Base-by-base conservation (phyloP, 495 filamentous ascomycete species). In the Aspergillus heteromorphus region DNA sequence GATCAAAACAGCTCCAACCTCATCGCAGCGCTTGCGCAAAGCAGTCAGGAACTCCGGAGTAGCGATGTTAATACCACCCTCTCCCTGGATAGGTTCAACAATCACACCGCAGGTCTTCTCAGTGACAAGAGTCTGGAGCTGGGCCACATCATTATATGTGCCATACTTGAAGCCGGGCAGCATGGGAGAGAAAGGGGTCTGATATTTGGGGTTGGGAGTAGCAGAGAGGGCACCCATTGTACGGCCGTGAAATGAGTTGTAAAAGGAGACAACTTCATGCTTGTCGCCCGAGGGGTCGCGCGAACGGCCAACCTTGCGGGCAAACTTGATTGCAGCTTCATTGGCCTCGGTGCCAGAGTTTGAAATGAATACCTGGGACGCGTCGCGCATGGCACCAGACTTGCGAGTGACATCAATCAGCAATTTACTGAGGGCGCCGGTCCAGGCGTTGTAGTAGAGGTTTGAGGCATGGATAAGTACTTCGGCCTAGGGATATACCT, bases 201-300 rank as follows among this genome's bases (percentile, higher is more conserved):
- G 93, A 72, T 98, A 98, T 66, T 98, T 98, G 10, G 90, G 89
- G 73, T 98, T 98, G n/a, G 91, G 95, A 5, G 93, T 98, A 0
- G 95, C 93, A 19, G 87, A 91, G 21, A 98, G 71, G 18, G 83
- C 79, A 18, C 93, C 93, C 90, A 97, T 95, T 18, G 95, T 96
- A 49, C 93, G 86, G 57, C 93, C 93, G 72, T 98, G 93, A 83
- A 98, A 98, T 17, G 87, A 89, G 64, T 87, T 83, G 55, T 87
- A 65, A 78, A 97, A 98, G 29, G 88, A 92, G 51, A 97, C 86
- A 13, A 98, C 70, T 60, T 96, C 91, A 58, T 82, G 69, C 71
- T 97, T 95, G 5, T 70, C 73, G 17, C 88, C 88, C 0, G 84
- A 81, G 5, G 87, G 84, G 49, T 88, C 83, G 14, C 77, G 61